Evolutionary conservation across 768 basidiomycete species (phyloP).

Genomic region (Auriscalpium microsporum): DNA sequence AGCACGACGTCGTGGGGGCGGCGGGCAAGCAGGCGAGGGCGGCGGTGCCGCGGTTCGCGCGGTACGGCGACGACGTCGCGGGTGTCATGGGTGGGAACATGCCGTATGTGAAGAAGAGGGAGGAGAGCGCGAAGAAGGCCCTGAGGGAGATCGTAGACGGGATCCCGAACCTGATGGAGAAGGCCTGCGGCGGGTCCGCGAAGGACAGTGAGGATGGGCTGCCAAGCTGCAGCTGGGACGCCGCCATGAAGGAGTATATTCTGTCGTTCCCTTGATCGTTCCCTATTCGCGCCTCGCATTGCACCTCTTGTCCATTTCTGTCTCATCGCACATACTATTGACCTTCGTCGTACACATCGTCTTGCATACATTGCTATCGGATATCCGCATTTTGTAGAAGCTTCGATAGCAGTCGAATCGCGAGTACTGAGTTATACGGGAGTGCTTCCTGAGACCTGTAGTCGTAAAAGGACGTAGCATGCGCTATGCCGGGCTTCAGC

Average conservation of each 20-base stretch:
- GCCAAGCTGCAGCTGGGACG: conserved; percentile 52
- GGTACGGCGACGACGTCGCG: conserved; percentile 1
- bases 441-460: no score
- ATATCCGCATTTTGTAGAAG: no score
- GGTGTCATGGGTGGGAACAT: conserved; percentile 1
- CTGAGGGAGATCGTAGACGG: conserved; percentile 28
- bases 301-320: no score
- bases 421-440: no score
- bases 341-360: no score
- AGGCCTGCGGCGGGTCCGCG: conserved; percentile 35
- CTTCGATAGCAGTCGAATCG: no score
- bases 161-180: conserved; percentile 24
- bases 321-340: no score
- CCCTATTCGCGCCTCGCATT: no score
- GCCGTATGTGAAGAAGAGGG: conserved; percentile 13
- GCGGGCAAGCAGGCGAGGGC: conserved; percentile 14
- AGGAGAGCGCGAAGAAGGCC: conserved; percentile 14
- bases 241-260: conserved; percentile 52
- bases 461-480: no score
- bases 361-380: no score
- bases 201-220: conserved; percentile 28
- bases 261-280: conserved; percentile 49
- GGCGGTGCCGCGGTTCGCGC: conserved; percentile 8
- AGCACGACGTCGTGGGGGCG: conserved; percentile 33
- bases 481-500: no score